phyloP scores from a whole-genome alignment of 805 yeast species.

The Saturnispora quitensis region DNA sequence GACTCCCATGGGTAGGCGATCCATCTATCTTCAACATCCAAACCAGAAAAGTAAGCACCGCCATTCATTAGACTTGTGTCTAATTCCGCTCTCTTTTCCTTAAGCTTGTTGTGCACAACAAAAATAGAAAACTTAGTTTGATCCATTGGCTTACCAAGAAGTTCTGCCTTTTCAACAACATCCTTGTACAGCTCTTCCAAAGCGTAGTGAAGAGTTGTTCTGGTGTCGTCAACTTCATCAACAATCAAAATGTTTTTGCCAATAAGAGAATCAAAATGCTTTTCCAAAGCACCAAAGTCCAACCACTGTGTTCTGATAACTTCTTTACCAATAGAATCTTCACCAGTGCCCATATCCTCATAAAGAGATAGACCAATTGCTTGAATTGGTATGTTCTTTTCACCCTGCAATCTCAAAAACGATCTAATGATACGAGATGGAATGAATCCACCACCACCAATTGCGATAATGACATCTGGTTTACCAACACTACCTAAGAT shows the following conservation, averaged over 20 bases:
- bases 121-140: slow-evolving; percentile 64
- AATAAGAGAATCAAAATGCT: slow-evolving; percentile 65
- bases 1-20: slow-evolving; percentile 92
- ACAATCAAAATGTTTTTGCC: slow-evolving; percentile 78
- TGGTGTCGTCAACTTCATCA: slow-evolving; percentile 88
- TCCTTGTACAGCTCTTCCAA: slow-evolving; percentile 64
- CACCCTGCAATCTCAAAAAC: slow-evolving; percentile 47
- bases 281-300: slow-evolving; percentile 62
- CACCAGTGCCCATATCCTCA: slow-evolving; percentile 43
- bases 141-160: slow-evolving; percentile 49
- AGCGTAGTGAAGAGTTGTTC: slow-evolving; percentile 84
- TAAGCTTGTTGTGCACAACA: slow-evolving; percentile 77
- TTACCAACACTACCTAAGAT: slow-evolving; percentile 25
- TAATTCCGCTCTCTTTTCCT: slow-evolving; percentile 69
- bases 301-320: slow-evolving; percentile 88
- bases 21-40: slow-evolving; percentile 72
- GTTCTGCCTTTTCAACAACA: slow-evolving; percentile 49
- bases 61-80: slow-evolving; percentile 53
- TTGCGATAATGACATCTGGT: slow-evolving; percentile 52
- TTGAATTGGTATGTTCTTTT: slow-evolving; percentile 60
- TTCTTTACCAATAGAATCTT: slow-evolving; percentile 60
- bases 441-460: slow-evolving; percentile 68
- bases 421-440: slow-evolving; percentile 63
- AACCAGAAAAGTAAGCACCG: slow-evolving; percentile 64
- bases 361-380: slow-evolving; percentile 60